A percentile compares a stretch with the other conserved stretches of the same genome.
Conservation (phyloP, 1,139 yeast genomes). For the Geotrichum cucujoidarum region DNA sequence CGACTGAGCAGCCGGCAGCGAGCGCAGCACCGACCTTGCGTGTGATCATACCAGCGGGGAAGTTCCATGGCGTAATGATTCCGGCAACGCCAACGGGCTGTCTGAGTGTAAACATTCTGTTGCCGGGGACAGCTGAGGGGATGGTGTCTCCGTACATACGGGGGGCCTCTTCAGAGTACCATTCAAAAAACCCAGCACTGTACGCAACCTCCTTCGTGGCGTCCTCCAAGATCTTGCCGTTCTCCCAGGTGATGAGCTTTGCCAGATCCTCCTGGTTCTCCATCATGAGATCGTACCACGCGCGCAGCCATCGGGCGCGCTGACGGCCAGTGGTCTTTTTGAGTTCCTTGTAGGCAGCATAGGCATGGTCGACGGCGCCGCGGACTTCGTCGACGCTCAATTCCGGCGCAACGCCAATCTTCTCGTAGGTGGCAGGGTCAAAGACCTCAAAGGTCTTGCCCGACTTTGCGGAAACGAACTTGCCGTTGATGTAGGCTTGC, state of each 20-base stretch:
- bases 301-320: slow-evolving; percentile 61
- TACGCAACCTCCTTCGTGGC: slow-evolving; percentile 71
- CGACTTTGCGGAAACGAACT: slow-evolving; percentile 55
- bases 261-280: slow-evolving; percentile 74
- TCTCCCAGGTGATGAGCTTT: slow-evolving; percentile 66
- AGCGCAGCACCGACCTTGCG: slow-evolving; percentile 87
- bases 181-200: slow-evolving; percentile 76
- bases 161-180: slow-evolving; percentile 87
- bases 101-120: slow-evolving; percentile 60
- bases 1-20: slow-evolving; percentile 90
- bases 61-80: slow-evolving; percentile 92
- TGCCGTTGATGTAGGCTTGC: slow-evolving; percentile 63
- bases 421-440: slow-evolving; percentile 69
- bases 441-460: slow-evolving; percentile 56
- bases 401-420: slow-evolving; percentile 54
- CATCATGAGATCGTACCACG: slow-evolving; percentile 55
- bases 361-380: slow-evolving; percentile 54
- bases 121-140: slow-evolving; percentile 53
- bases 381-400: slow-evolving; percentile 45
- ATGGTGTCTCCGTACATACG: slow-evolving; percentile 68
- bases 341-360: slow-evolving; percentile 54
- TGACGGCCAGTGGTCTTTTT: slow-evolving; percentile 57
- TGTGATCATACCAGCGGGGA: slow-evolving; percentile 91
- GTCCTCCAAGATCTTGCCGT: slow-evolving; percentile 76
- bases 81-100: slow-evolving; percentile 92